phyloP scores from a whole-genome alignment of 768 basidiomycete genomes.

The Collybia mongolica region DNA sequence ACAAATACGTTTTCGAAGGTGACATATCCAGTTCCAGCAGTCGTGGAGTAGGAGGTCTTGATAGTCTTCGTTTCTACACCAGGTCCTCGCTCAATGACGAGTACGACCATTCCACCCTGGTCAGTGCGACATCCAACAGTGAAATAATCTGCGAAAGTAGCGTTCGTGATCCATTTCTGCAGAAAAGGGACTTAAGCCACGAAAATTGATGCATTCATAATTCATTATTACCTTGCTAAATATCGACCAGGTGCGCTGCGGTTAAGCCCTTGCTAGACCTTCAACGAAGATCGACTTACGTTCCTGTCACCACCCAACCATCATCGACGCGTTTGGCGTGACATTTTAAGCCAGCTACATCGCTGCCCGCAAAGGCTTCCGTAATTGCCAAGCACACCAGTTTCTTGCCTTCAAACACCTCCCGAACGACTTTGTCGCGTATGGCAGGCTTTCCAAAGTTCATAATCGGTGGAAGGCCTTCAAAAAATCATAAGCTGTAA shows the following conservation, averaged over 20 bases:
- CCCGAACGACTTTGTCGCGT: slow-evolving; percentile 57
- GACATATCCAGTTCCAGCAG: slow-evolving; percentile 47
- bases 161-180: slow-evolving; percentile 44
- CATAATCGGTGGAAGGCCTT: slow-evolving; percentile 70
- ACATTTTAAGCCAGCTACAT: slow-evolving; percentile 71
- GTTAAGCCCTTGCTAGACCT: background rate
- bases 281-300: slow-evolving; percentile 36
- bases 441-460: slow-evolving; percentile 75
- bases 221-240: background rate
- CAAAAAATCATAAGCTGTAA: background rate
- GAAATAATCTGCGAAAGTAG: slow-evolving; percentile 36
- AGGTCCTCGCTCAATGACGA: slow-evolving; percentile 12
- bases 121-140: slow-evolving; percentile 58
- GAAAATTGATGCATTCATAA: background rate
- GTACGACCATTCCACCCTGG: slow-evolving; percentile 25
- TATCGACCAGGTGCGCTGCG: no score
- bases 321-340: slow-evolving; percentile 71
- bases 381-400: slow-evolving; percentile 78
- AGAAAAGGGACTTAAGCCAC: background rate
- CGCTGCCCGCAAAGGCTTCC: slow-evolving; percentile 85
- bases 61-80: slow-evolving; percentile 19
- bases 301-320: slow-evolving; percentile 78
- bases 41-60: slow-evolving; percentile 50
- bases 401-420: slow-evolving; percentile 62
- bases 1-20: slow-evolving; percentile 31